Conservation (phyloP, 139 green algal species). For the Dunaliella primolecta region DNA sequence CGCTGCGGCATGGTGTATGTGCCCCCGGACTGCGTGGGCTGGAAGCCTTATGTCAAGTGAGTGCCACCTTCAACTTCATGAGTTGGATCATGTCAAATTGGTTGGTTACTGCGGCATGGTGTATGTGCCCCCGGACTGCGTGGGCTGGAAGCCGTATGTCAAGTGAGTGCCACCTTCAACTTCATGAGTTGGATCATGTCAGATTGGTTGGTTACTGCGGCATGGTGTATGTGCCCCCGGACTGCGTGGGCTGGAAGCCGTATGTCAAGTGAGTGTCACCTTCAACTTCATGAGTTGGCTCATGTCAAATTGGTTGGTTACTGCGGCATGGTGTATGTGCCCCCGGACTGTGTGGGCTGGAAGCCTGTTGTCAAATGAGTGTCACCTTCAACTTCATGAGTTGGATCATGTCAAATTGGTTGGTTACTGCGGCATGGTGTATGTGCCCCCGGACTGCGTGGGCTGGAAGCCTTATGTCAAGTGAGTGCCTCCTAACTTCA, state of each 20-base stretch:
- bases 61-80: not conserved
- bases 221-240: slow-evolving; percentile 72
- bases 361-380: not conserved
- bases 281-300: too few species aligned
- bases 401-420: too few species aligned
- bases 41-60: slow-evolving; percentile 49
- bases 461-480: slow-evolving; percentile 19
- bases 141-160: slow-evolving; percentile 62
- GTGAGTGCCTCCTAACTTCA: not conserved
- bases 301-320: too few species aligned
- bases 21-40: slow-evolving; percentile 59
- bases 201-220: slow-evolving; percentile 59
- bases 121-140: slow-evolving; percentile 64
- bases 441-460: slow-evolving; percentile 45
- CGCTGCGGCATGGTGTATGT: slow-evolving; percentile 85
- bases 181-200: slow-evolving; percentile 37
- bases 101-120: slow-evolving; percentile 72
- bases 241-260: not conserved
- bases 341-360: slow-evolving; percentile 2
- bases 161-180: slow-evolving; percentile 3
- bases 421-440: slow-evolving; percentile 84
- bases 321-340: slow-evolving; percentile 83
- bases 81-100: slow-evolving; percentile 49
- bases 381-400: too few species aligned
- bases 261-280: slow-evolving; percentile 4